Percentiles rank a stretch among this genome's conserved stretches.
Conservation (phyloP, 2,329 filamentous ascomycete species). For the Grosmannia serpens region DNA sequence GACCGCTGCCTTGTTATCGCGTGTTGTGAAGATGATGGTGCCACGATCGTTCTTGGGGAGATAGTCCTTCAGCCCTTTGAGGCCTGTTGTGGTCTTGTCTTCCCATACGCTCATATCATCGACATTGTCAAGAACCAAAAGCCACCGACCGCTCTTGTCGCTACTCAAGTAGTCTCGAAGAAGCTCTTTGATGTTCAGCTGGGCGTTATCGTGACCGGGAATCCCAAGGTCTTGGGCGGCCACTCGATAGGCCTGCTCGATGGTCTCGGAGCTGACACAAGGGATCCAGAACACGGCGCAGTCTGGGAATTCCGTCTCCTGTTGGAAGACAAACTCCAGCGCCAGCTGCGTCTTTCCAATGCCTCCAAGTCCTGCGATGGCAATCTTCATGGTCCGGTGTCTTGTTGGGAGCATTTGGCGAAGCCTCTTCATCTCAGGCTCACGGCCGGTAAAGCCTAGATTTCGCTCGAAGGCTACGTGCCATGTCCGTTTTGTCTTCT, state of each 20-base stretch:
- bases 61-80: conserved; percentile 5
- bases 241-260: conserved; percentile 23
- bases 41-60: neutral
- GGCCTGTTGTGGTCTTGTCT: neutral
- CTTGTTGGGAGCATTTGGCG: conserved; percentile 7
- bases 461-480: conserved; percentile 16
- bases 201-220: conserved; percentile 19
- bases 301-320: conserved; percentile 15
- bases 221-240: conserved; percentile 21
- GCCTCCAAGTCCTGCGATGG: conserved; percentile 21
- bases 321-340: conserved; percentile 20
- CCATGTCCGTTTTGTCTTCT: neutral
- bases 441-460: conserved; percentile 16
- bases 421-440: conserved; percentile 10
- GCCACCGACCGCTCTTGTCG: conserved; percentile 20
- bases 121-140: conserved; percentile 33
- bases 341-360: conserved; percentile 28
- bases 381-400: conserved; percentile 16
- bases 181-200: conserved; percentile 22
- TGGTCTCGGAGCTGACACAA: conserved; percentile 15
- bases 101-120: conserved; percentile 24
- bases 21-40: conserved; percentile 15
- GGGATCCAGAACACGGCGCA: conserved; percentile 31
- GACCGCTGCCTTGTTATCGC: conserved; percentile 10
- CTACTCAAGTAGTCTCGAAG: conserved; percentile 22